Base-by-base conservation (phyloP, 495 filamentous ascomycete genomes). In the Lepidopterella palustris region DNA sequence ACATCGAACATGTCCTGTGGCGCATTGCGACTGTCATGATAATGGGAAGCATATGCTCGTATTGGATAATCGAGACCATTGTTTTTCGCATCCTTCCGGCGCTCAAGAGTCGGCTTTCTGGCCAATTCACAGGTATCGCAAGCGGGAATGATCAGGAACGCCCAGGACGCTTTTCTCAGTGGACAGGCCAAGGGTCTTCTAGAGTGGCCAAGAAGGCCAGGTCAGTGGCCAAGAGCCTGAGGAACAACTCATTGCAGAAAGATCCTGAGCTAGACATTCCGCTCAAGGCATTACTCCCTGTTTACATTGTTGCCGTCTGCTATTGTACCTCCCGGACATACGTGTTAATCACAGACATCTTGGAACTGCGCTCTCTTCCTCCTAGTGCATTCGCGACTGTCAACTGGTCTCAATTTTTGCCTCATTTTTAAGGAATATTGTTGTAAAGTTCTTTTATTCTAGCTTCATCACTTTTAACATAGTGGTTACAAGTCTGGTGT, bases 391-490 rank as follows among this genome's bases (percentile, higher is more conserved):
- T 55, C 50, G 23, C 20, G 27, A 54, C 56, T 1, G 57, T 60
- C 18, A 49, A 59, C 5, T 67, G 64, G 64, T 48, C 60, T 9
- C 11, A 20, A 53, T 60, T 56, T 45, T n/a, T 67, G 0, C 64
- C 64, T 4, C 64, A 67, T 53, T 18, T 67, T n/a, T 57, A 28
- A 54, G 45, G 45, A n/a, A n/a, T n/a, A n/a, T n/a, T n/a, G n/a
- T n/a, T n/a, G n/a, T n/a, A n/a, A n/a, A n/a, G n/a, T n/a, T n/a
- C n/a, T n/a, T n/a, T n/a, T n/a, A n/a, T n/a, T n/a, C n/a, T n/a
- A n/a, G n/a, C n/a, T n/a, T n/a, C n/a, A n/a, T n/a, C n/a, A n/a
- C n/a, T n/a, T n/a, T n/a, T n/a, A n/a, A n/a, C n/a, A n/a, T n/a
- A n/a, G n/a, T n/a, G n/a, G n/a, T n/a, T n/a, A n/a, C n/a, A n/a